A percentile compares a stretch with the other conserved stretches of the same genome.
Conservation (phyloP, 306 rosid genomes). For the Rosa rugosa region DNA sequence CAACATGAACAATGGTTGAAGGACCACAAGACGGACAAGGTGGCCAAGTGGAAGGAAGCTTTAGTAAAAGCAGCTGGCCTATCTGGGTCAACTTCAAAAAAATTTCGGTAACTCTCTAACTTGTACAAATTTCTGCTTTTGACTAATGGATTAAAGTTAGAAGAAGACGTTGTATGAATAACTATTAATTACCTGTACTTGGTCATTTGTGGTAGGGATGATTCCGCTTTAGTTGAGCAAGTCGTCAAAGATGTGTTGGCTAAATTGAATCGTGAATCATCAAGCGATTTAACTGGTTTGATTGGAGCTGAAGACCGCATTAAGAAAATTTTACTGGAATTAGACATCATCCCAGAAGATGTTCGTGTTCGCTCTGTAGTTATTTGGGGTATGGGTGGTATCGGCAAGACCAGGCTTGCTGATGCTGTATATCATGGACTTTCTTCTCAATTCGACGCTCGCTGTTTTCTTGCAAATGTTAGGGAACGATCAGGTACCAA, state of each 20-base stretch:
- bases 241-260: not conserved
- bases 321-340: not conserved
- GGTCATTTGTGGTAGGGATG: not conserved
- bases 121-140: not conserved
- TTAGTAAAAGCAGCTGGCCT: not conserved
- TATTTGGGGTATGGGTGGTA: no score
- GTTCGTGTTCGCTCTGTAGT: no score
- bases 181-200: not conserved
- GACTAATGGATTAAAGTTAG: not conserved
- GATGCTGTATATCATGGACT: no score
- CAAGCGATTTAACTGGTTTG: not conserved
- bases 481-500: no score
- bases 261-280: not conserved
- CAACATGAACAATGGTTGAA: not conserved
- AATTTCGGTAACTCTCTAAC: not conserved
- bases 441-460: no score
- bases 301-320: slow-evolving; percentile 14
- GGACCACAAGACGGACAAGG: not conserved
- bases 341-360: not conserved
- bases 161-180: no score
- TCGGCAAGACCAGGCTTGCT: no score
- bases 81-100: not conserved
- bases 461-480: no score
- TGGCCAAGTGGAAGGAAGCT: slow-evolving; percentile 3
- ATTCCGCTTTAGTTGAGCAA: not conserved